phyloP scores from a whole-genome alignment of 164 flowering plant species.

The Magnolia changhungtana region DNA sequence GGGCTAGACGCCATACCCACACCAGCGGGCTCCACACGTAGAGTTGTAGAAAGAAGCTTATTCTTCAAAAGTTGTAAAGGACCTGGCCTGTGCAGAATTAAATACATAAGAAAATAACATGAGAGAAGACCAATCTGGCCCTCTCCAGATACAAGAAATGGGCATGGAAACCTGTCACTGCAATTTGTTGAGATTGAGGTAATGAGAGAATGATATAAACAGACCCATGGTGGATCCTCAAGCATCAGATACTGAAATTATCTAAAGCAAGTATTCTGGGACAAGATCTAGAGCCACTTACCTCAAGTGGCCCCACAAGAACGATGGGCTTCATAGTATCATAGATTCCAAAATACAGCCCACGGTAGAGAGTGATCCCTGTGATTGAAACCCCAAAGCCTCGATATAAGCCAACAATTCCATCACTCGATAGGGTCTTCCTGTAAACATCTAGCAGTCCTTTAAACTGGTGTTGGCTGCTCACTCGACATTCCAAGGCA shows the following conservation, averaged over 20 bases:
- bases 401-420: constrained; percentile 77
- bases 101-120: background rate
- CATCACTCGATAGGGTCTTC: constrained; percentile 81
- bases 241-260: background rate
- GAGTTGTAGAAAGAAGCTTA: background rate
- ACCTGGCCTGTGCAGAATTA: background rate
- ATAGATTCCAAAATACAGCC: constrained; percentile 94
- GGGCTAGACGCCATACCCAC: background rate
- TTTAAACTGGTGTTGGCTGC: constrained; percentile 59
- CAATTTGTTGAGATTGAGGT: background rate
- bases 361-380: constrained; percentile 90
- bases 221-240: background rate
- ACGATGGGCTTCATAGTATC: constrained; percentile 89
- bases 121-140: background rate
- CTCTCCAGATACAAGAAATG: background rate
- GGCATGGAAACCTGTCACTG: too few relatives aligned
- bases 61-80: background rate
- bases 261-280: background rate
- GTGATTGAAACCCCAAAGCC: constrained; percentile 93
- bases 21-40: background rate
- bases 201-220: background rate
- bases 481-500: constrained; percentile 44
- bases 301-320: constrained; percentile 87
- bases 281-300: constrained; percentile 17
- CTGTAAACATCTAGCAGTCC: constrained; percentile 82